These are phyloP conservation scores for Alternaria novae-zelandiae DNA, from an alignment of 2,329 filamentous ascomycete genomes.

Conservation along the genomic window DNA sequence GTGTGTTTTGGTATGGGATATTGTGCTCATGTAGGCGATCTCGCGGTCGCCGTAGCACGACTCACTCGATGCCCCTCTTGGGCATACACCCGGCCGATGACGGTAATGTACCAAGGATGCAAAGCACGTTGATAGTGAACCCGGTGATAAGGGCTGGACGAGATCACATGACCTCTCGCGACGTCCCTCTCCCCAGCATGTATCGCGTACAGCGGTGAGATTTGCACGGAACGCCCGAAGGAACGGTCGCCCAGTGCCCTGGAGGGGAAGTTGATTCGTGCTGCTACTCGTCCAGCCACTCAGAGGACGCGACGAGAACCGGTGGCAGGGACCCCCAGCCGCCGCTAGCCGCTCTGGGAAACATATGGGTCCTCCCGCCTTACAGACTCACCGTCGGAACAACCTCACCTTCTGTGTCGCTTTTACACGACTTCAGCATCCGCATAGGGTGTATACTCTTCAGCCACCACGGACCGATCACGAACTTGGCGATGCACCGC, in stretches of 20 bases:
- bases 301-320: constrained; percentile 16
- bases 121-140: constrained; percentile 2
- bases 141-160: constrained; percentile 11
- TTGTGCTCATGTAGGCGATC: constrained; percentile 21
- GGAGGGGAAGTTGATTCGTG: constrained; percentile 22
- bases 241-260: constrained; percentile 15
- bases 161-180: constrained; percentile 27
- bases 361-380: constrained; percentile 22
- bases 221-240: constrained; percentile 22
- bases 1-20: constrained; percentile 6
- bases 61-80: constrained; percentile 3
- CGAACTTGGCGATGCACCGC: constrained; percentile 11
- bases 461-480: constrained; percentile 5
- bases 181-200: constrained; percentile 7
- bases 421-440: background rate
- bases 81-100: constrained; percentile 6
- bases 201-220: constrained; percentile 31
- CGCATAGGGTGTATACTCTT: background rate
- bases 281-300: constrained; percentile 15
- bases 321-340: constrained; percentile 11
- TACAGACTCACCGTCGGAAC: constrained; percentile 31
- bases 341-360: constrained; percentile 19
- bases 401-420: constrained; percentile 11
- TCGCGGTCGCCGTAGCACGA: constrained; percentile 9
- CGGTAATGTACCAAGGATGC: background rate